phyloP scores from a whole-genome alignment of 371 early-diverging fungal species.

The Phascolomyces articulosus region DNA sequence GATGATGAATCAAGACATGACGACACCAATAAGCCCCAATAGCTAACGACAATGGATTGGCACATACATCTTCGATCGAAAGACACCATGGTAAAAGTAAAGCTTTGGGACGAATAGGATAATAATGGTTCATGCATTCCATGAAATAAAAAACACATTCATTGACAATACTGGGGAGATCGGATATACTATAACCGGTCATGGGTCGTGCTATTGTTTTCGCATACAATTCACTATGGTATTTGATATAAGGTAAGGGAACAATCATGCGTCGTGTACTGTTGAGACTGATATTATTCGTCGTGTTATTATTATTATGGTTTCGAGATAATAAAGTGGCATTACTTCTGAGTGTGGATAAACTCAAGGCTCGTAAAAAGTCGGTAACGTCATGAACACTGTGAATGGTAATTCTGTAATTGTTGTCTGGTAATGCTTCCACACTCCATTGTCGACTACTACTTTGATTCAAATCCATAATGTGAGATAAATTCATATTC shows the following conservation, averaged over 20 bases:
- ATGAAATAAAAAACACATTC: constrained; percentile 26
- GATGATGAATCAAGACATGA: constrained; percentile 33
- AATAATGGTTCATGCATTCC: constrained; percentile 38
- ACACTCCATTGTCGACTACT: constrained; percentile 21
- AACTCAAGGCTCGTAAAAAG: constrained; percentile 18
- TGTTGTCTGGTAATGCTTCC: constrained; percentile 16
- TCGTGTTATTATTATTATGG: background rate
- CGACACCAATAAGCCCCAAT: constrained; percentile 32
- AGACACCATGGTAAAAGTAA: constrained; percentile 25
- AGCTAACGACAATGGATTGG: constrained; percentile 26
- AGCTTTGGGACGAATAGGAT: constrained; percentile 27
- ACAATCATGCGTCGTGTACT: background rate
- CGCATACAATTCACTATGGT: constrained; percentile 34
- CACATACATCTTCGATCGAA: constrained; percentile 15
- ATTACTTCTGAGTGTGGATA: constrained; percentile 5
- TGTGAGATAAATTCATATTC: background rate
- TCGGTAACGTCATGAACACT: constrained; percentile 22
- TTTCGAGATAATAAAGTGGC: background rate
- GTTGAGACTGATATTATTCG: too few species aligned
- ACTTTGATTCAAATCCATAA: constrained; percentile 12
- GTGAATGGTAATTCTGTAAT: constrained; percentile 21
- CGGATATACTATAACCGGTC: background rate
- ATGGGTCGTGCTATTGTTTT: constrained; percentile 6
- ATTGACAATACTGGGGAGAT: constrained; percentile 18
- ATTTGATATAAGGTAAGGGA: constrained; percentile 24